Evolutionary conservation across 352 stramenopile genomes (phyloP), one percentile per base, ranked within the genome.

Genomic region (Phytophthora ramorum): DNA sequence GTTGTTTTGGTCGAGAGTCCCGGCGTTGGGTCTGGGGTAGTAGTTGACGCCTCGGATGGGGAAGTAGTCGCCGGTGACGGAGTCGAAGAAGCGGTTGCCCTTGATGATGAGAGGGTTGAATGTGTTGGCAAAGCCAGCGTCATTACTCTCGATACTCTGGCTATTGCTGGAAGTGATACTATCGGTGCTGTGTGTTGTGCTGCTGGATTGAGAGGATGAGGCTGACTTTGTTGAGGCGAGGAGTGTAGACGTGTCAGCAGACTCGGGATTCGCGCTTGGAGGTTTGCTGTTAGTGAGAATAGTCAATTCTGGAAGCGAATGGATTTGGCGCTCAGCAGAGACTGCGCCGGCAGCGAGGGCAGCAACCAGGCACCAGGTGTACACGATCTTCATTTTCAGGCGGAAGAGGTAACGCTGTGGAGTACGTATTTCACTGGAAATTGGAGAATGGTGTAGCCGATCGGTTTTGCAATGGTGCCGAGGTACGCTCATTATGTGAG

Each of bases 11-110:
- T 92, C 72, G 3, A 93, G 58, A 4, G 49, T 40, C 17, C 88
- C 90, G 4, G 69, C 54, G 62, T 97, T 97, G 9, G 90, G 85
- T 16, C 88, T 81, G n/a, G 88, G 88, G 65, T 96, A 96, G 73
- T 96, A 96, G 58, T 93, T 88, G 63, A 96, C 78, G 26, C 90
- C 90, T 46, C 80, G 76, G 32, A 92, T 73, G 12, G 76, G 74
- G 67, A 97, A 90, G 58, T 91, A 87, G 47, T 92, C 66, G 44
- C 75, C 77, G 7, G 82, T 90, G 46, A 79, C 59, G 17, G 68
- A 81, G 69, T 97, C 81, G 60, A 92, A 96, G 63, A 95, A 92
- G 26, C 78, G 79, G 58, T 89, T 87, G 59, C 85, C 85, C 53
- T 94, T 91, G 66, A 92, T 77, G 46, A 87, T 66, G 22, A 85